These are phyloP conservation scores for Penstemon eatonii DNA, from an alignment of 257 asterid species.

Conservation along the genomic window DNA sequence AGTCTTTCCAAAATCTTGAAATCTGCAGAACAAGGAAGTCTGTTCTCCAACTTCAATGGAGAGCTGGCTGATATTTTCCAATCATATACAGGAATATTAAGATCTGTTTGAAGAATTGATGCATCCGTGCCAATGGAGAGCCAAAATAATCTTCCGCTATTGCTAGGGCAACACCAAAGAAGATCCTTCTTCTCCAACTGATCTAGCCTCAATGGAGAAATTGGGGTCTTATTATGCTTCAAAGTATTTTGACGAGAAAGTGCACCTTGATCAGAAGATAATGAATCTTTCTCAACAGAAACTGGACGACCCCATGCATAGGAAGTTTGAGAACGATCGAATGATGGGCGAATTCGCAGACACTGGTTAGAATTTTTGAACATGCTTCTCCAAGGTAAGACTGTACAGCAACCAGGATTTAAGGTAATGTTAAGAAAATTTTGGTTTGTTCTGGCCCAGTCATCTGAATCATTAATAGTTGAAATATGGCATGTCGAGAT, in stretches of 20 bases:
- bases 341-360: conserved; percentile 78
- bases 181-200: conserved; percentile 88
- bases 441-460: conserved; percentile 34
- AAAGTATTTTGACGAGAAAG: conserved; percentile 66
- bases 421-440: conserved; percentile 44
- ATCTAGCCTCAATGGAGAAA: conserved; percentile 72
- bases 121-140: conserved; percentile 87
- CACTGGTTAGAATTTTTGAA: conserved; percentile 64
- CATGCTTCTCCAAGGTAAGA: conserved; percentile 88
- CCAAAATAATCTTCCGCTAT: conserved; percentile 77
- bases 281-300: conserved; percentile 70
- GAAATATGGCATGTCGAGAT: conserved; percentile 59
- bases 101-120: conserved; percentile 88
- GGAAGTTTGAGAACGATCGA: conserved; percentile 52
- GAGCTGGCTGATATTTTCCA: conserved; percentile 92
- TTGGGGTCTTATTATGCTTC: conserved; percentile 50
- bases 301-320: conserved; percentile 91
- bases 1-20: conserved; percentile 71
- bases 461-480: conserved; percentile 38
- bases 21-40: conserved; percentile 91
- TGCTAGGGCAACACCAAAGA: conserved; percentile 82
- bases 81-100: conserved; percentile 84
- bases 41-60: conserved; percentile 88
- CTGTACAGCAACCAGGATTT: conserved; percentile 57
- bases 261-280: conserved; percentile 59